Conservation (phyloP, 2,329 filamentous ascomycete genomes). For the Pestalotiopsis sp. region DNA sequence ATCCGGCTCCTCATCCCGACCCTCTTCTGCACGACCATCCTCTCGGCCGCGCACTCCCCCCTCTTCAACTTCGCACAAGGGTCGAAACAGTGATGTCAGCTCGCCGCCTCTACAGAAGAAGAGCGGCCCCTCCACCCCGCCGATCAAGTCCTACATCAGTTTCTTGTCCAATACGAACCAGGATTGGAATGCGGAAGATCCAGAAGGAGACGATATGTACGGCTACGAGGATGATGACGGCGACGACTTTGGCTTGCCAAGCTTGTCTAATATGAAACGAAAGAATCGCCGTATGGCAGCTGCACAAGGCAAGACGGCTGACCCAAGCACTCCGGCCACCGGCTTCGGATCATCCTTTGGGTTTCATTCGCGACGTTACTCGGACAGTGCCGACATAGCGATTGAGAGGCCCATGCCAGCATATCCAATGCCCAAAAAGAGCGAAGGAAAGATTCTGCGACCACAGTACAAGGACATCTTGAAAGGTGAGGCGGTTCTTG, state of each 20-base stretch:
- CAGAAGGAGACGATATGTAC: conserved; percentile 72
- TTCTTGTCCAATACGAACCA: conserved; percentile 82
- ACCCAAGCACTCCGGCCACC: conserved; percentile 36
- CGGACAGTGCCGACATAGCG: conserved; percentile 91
- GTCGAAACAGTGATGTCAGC: conserved; percentile 56
- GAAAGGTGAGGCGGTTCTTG: conserved; percentile 49
- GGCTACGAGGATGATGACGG: conserved; percentile 86
- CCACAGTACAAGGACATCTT: conserved; percentile 98
- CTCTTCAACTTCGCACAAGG: conserved; percentile 56
- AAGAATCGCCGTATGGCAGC: conserved; percentile 60
- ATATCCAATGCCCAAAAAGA: conserved; percentile 87
- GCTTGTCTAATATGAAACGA: conserved; percentile 86
- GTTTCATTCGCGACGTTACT: conserved; percentile 59
- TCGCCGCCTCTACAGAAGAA: conserved; percentile 47
- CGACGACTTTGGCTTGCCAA: conserved; percentile 93
- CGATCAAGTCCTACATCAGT: conserved; percentile 75
- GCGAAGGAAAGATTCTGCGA: conserved; percentile 90
- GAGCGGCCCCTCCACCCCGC: conserved; percentile 57
- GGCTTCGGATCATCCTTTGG: conserved; percentile 38
- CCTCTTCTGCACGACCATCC: conserved; percentile 73
- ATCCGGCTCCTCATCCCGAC: conserved; percentile 63
- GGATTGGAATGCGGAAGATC: conserved; percentile 72
- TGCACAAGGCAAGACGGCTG: conserved; percentile 39
- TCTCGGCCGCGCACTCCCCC: conserved; percentile 75
- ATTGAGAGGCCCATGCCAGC: conserved; percentile 81